Base-by-base conservation (phyloP, 1,139 yeast genomes). In the Pichia sp. region DNA sequence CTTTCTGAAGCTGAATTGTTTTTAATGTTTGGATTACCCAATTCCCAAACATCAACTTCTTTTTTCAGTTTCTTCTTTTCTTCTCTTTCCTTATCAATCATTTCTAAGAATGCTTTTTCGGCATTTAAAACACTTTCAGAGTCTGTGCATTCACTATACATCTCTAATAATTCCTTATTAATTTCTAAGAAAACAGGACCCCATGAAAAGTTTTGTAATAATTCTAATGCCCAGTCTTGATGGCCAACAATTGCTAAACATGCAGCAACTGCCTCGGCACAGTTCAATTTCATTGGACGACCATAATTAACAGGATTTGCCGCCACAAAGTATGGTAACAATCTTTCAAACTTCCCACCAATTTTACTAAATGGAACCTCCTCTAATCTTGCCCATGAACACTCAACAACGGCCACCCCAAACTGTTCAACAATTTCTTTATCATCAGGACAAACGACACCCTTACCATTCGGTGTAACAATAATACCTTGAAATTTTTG, bases 221-320 rank as follows among this genome's bases (percentile, higher is more conserved):
- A 75, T 57, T 80, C 76, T 42, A 76, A 80, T 0, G 99, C 99
- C 95, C 95, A 89, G 60, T 91, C 98, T 47, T 73, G 71, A 60
- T 84, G 93, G 0, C 98, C 99, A 0, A 90, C 93, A 56, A 93
- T 91, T 2, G 96, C 96, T 66, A 93, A 87, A 65, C 97, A 89
- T 0, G 99, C 99, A 1, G 99, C 99, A 44, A 95, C 70, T 0
- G 99, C 99, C 66, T 93, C 99, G 10, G 90, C 99, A 69, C 99
- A 93, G 67, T 95, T 93, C 53, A 93, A 73, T 62, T 84, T 80
- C 99, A 98, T 91, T 0, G 99, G 98, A 61, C 88, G 79, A 3
- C 99, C 99, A 63, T 95, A 95, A 67, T 93, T 93, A 13, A 95
- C 98, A 22, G 96, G 95, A 65, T 93, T 93, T 0, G 98, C 96